Evolutionary conservation across 139 green algal species (phyloP), one percentile per base, ranked within the genome.

Genomic region (Chlorella sp.): DNA sequence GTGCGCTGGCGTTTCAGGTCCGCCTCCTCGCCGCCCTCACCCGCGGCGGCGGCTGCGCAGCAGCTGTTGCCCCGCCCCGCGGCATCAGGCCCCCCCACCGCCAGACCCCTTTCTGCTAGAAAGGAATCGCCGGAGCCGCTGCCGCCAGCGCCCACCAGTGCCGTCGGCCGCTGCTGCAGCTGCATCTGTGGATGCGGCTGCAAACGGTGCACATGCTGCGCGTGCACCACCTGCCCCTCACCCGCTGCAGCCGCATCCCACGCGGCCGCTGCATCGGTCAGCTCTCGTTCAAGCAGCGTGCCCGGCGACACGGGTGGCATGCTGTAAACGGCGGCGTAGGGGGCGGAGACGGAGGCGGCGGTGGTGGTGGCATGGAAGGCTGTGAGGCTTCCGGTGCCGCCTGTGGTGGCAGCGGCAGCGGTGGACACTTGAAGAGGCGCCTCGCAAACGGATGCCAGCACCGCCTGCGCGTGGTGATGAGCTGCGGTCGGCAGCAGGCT

Each of bases 351-450:
- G 0, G 86, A 75, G 42, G n/a, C 73, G 1, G 68, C 66, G 2
- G 71, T 89, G 21, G 18, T 48, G 4, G 48, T 5, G 14, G 57
- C 53, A 30, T 57, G n/a, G 76, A 83, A 89, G n/a, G 37, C 86
- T 11, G 86, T 90, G 0, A 86, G 76, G 57, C 37, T 86, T 76
- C 71, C 76, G 24, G 34, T 86, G 86, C 39, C 85, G 19, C 32
- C 85, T 4, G 86, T 68, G 11, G 71, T n/a, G 30, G 69, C n/a
- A 24, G 68, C 53, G 32, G 80, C 30, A 22, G 48, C 39, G 2
- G 42, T 9, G 24, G 19, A 26, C 28, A 16, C 42, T 48, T 57
- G 48, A 5, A 9, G 48, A 57, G 48, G 48, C 48, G 48, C 48
- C 48, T 57, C 48, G 48, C 48, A 57, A 5, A 57, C 48, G 48